Evolutionary conservation across 805 yeast species (phyloP).

Genomic region (Cyberlindnera sargentensis): DNA sequence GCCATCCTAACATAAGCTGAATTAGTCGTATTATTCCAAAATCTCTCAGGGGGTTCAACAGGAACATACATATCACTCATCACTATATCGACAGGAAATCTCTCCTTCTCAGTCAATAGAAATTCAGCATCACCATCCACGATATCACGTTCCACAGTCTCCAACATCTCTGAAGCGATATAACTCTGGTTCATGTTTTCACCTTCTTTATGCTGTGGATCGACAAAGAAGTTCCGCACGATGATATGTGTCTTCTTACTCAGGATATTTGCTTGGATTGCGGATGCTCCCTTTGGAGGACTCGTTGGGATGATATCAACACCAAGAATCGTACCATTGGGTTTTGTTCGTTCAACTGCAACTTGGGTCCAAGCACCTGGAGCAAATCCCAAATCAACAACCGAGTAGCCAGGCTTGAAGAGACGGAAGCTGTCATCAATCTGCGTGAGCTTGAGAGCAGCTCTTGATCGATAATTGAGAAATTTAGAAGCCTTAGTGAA

Average conservation of each 20-base stretch:
- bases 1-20: constrained; percentile 85
- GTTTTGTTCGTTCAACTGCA: constrained; percentile 46
- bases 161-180: constrained; percentile 23
- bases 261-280: constrained; percentile 85
- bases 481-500: constrained; percentile 62
- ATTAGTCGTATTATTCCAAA: constrained; percentile 63
- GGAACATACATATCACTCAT: constrained; percentile 82
- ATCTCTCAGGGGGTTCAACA: constrained; percentile 42
- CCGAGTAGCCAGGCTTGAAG: constrained; percentile 48
- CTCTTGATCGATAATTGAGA: constrained; percentile 67
- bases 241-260: constrained; percentile 54
- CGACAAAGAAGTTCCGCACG: constrained; percentile 43
- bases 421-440: constrained; percentile 58
- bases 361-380: constrained; percentile 96
- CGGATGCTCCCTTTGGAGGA: constrained; percentile 75
- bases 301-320: constrained; percentile 72
- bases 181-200: constrained; percentile 23
- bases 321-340: constrained; percentile 59
- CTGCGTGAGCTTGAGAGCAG: constrained; percentile 83
- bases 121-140: constrained; percentile 6
- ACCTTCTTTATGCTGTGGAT: constrained; percentile 2
- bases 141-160: constrained; percentile 6
- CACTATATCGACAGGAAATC: constrained; percentile 52
- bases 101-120: constrained; percentile 1
- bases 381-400: constrained; percentile 86